Conservation (phyloP, 192 early-diverging fungal species). For the Coemansia sp. region DNA sequence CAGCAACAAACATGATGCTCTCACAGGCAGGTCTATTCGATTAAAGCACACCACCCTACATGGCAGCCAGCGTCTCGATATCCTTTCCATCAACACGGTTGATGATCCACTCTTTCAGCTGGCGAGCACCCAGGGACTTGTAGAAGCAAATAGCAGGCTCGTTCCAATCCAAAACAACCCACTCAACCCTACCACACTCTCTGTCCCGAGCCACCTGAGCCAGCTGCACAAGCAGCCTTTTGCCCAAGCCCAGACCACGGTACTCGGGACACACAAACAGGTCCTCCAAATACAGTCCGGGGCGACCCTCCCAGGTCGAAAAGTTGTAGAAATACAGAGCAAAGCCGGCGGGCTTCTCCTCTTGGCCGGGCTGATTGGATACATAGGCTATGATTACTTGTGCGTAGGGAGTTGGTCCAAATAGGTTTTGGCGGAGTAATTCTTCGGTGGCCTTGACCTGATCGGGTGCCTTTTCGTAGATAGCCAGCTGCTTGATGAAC, state of each 20-base stretch:
- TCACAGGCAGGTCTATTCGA: neutral
- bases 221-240: slow-evolving; percentile 61
- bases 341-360: slow-evolving; percentile 63
- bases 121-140: slow-evolving; percentile 61
- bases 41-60: slow-evolving; percentile 14
- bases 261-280: slow-evolving; percentile 65
- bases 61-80: slow-evolving; percentile 51
- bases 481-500: slow-evolving; percentile 72
- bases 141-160: slow-evolving; percentile 78
- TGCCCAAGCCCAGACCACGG: slow-evolving; percentile 67
- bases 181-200: slow-evolving; percentile 75
- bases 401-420: slow-evolving; percentile 61
- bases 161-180: slow-evolving; percentile 86
- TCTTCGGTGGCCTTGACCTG: slow-evolving; percentile 69
- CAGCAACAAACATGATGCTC: neutral
- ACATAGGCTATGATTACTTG: slow-evolving; percentile 65
- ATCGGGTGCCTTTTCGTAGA: slow-evolving; percentile 71
- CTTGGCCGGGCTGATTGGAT: slow-evolving; percentile 11
- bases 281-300: slow-evolving; percentile 85
- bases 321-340: slow-evolving; percentile 87
- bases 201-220: slow-evolving; percentile 60
- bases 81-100: slow-evolving; percentile 63
- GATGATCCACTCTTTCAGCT: slow-evolving; percentile 72
- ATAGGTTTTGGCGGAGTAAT: slow-evolving; percentile 58
- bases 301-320: slow-evolving; percentile 65